Conservation (phyloP, 2,329 filamentous ascomycete species). For the Hirsutella thompsonii region DNA sequence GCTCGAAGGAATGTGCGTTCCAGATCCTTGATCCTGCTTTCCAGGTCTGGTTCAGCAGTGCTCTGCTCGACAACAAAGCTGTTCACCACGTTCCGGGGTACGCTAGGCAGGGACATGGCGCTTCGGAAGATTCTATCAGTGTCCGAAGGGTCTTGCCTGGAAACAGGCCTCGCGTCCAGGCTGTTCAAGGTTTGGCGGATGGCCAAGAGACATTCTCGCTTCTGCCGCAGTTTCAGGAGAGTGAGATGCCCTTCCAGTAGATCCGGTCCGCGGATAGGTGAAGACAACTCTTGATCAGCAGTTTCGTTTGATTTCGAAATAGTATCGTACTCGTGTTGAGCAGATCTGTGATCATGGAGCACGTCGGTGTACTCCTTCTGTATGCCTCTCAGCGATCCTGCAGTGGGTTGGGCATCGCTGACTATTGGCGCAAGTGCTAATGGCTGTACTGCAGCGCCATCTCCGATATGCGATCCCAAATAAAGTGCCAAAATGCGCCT, state of each 20-base stretch:
- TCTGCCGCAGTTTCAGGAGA: constrained; percentile 37
- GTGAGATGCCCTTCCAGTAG: constrained; percentile 37
- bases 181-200: constrained; percentile 38
- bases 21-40: constrained; percentile 34
- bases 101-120: constrained; percentile 29
- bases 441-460: constrained; percentile 28
- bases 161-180: constrained; percentile 38
- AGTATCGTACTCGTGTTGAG: constrained; percentile 32
- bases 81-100: constrained; percentile 39
- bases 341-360: constrained; percentile 36
- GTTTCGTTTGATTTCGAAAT: constrained; percentile 13
- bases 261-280: constrained; percentile 7
- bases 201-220: constrained; percentile 34
- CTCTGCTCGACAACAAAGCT: constrained; percentile 31
- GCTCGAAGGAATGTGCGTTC: constrained; percentile 46
- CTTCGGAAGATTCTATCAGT: constrained; percentile 33
- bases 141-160: constrained; percentile 35
- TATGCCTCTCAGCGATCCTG: constrained; percentile 28
- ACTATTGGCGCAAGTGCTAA: constrained; percentile 34
- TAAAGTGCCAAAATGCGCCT: constrained; percentile 41
- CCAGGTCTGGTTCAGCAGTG: constrained; percentile 26
- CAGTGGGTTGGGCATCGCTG: constrained; percentile 14
- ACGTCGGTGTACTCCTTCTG: constrained; percentile 43
- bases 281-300: constrained; percentile 8
- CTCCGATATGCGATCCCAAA: constrained; percentile 32